Conservation (phyloP, 2,329 filamentous ascomycete species). For the Aspergillus niger region DNA sequence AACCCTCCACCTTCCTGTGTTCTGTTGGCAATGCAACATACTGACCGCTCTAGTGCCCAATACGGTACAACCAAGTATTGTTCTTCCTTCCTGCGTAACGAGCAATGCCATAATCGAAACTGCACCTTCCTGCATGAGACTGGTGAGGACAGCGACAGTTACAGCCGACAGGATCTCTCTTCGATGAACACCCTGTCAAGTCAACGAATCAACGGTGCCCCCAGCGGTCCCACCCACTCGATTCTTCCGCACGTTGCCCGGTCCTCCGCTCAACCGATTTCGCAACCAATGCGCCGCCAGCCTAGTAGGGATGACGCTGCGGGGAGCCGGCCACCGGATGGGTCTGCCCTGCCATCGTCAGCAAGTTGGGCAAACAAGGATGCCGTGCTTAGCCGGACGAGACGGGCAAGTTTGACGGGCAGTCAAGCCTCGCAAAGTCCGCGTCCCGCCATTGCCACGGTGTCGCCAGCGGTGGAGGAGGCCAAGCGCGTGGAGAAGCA, state of each 20-base stretch:
- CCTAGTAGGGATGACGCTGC: conserved; percentile 74
- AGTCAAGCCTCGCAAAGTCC: conserved; percentile 82
- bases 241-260: conserved; percentile 47
- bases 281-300: conserved; percentile 68
- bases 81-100: conserved; percentile 91
- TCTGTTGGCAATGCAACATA: background rate
- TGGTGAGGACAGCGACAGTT: conserved; percentile 97
- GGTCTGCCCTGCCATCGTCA: conserved; percentile 86
- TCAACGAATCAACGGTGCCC: conserved; percentile 55
- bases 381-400: conserved; percentile 65
- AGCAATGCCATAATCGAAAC: conserved; percentile 90
- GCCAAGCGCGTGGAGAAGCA: conserved; percentile 38
- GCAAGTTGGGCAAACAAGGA: conserved; percentile 86
- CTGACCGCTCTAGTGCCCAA: conserved; percentile 55
- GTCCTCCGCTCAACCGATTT: conserved; percentile 53
- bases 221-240: conserved; percentile 25
- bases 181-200: conserved; percentile 90
- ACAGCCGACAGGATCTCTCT: conserved; percentile 89
- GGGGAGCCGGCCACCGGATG: conserved; percentile 62
- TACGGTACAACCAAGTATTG: conserved; percentile 98
- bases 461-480: conserved; percentile 40
- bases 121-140: conserved; percentile 99
- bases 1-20: conserved; percentile 27
- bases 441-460: conserved; percentile 56
- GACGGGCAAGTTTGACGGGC: conserved; percentile 73